Base-by-base conservation (phyloP, 306 rosid genomes). In the Ormosia emarginata region DNA sequence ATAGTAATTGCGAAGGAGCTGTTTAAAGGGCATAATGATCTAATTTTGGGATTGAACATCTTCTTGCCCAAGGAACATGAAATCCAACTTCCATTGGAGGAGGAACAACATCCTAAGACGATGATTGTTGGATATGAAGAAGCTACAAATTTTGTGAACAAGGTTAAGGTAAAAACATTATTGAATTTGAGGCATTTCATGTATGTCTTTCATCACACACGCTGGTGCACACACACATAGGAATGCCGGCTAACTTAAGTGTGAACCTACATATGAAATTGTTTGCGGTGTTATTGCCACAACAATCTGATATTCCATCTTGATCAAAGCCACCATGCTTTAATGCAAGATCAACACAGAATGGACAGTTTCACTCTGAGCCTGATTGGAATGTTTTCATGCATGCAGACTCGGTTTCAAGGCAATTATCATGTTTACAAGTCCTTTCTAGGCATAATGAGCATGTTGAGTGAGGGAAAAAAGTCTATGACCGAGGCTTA, bases 31-130 rank as follows among this genome's bases (percentile, higher is more conserved):
- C 94, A 94, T 49, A 83, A 44, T 36, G 78, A 89, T 79, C 76
- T 94, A 75, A 85, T 94, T 82, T 79, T 87, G 81, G 94, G 97
- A 46, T 90, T 94, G 72, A 94, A 91, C 81, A 80, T 86, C 71
- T 91, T 92, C 88, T 81, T 94, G 91, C 98, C 94, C 4, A 83
- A 90, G 83, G 93, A 91, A 9, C 84, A 79, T 86, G 88, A 87
- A 83, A 94, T 94, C 66, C 85, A 82, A n/a, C 87, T 87, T 15
- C 90, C 86, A 12, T 1, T 33, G 34, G 90, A 83, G 50, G 85
- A 83, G 53, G 87, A 83, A 47, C 73, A 83, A 69, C 61, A 67
- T 67, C 81, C 87, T n/a, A 84, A 88, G 88, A 81, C 85, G 84
- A 67, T 80, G 8, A 6, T 0, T 37, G 87, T 90, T 80, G 90